These are phyloP conservation scores for Rhodotorula taiwanensis DNA, from an alignment of 768 basidiomycete genomes.

Conservation along the genomic window DNA sequence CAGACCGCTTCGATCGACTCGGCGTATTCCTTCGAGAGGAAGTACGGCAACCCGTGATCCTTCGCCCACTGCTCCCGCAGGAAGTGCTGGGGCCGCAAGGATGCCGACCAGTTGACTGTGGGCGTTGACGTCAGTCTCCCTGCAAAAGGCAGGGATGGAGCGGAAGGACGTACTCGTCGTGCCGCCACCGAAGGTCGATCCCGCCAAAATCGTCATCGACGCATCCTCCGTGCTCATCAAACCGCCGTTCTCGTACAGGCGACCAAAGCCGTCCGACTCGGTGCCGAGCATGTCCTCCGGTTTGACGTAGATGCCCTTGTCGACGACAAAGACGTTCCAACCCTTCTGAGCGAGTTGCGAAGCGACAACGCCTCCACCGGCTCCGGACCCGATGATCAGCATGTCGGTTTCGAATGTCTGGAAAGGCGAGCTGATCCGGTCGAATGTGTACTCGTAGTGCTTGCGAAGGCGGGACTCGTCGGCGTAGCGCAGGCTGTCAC, in stretches of 20 bases:
- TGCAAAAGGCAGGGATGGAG: background rate
- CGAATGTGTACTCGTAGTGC: slow-evolving; percentile 23
- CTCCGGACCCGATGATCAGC: slow-evolving; percentile 38
- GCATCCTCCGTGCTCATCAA: slow-evolving; percentile 40
- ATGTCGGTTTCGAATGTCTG: slow-evolving; percentile 36
- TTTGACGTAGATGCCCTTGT: slow-evolving; percentile 38
- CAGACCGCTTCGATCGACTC: slow-evolving; percentile 35
- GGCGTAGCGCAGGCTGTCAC: slow-evolving; percentile 17
- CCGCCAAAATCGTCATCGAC: slow-evolving; percentile 38
- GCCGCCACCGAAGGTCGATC: slow-evolving; percentile 38
- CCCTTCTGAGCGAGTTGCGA: slow-evolving; percentile 34
- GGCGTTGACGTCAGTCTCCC: no score
- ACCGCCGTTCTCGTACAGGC: slow-evolving; percentile 35
- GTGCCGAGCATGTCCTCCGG: slow-evolving; percentile 32
- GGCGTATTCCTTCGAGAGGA: slow-evolving; percentile 33
- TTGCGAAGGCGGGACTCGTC: slow-evolving; percentile 8
- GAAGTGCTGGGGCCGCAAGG: slow-evolving; percentile 40
- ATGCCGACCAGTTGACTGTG: slow-evolving; percentile 42
- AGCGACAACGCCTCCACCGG: slow-evolving; percentile 38
- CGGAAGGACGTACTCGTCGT: slow-evolving; percentile 25
- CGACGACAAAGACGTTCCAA: slow-evolving; percentile 34
- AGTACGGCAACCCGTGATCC: slow-evolving; percentile 34
- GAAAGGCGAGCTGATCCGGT: slow-evolving; percentile 3
- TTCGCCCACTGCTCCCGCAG: slow-evolving; percentile 43
- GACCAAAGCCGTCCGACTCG: slow-evolving; percentile 16